Evolutionary conservation across 371 early-diverging fungal genomes (phyloP), one percentile per base, ranked within the genome.

Genomic region (Thermomucor indicae-seudaticae): DNA sequence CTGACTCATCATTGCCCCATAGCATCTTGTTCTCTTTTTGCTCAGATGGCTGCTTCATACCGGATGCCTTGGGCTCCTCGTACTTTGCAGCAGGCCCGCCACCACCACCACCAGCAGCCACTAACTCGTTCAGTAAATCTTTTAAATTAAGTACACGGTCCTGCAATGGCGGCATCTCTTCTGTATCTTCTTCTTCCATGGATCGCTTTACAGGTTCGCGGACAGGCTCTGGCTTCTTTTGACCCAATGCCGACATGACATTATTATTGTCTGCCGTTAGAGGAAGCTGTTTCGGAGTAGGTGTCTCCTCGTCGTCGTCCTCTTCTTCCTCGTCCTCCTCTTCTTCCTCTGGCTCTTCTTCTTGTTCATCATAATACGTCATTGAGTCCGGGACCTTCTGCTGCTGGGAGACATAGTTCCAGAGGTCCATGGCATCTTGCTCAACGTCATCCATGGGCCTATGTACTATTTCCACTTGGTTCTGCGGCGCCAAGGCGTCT

Each of bases 41-140:
- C n/a, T 48, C 44, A 8, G 12, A 32, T 19, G 16, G 34, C 24
- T 14, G 12, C 0, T 17, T 25, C 31, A 17, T 17, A 40, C 40
- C 40, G 16, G 40, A 40, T 17, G 16, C 8, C 7, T 24, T 22
- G 32, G 42, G 19, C 22, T 30, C 19, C 4, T 3, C 31, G 24
- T 6, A 4, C 27, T 51, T 43, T 16, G 6, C 43, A 2, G 17
- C 30, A 25, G 47, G 14, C 32, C 25, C 35, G 32, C 34, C 3
- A 23, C 31, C 35, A 22, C 25, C 8, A 24, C 24, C 42, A 25
- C 31, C 48, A 17, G 28, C 31, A 8, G 29, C 22, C 17, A 57
- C 58, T 11, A 57, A 43, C 37, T 57, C 29, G 14, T 57, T 37
- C 6, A 57, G 47, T 12, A 57, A 38, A 29, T 50, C 51, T 38